phyloP scores from a whole-genome alignment of 2,329 filamentous ascomycete genomes.

The Fusarium metavorans region DNA sequence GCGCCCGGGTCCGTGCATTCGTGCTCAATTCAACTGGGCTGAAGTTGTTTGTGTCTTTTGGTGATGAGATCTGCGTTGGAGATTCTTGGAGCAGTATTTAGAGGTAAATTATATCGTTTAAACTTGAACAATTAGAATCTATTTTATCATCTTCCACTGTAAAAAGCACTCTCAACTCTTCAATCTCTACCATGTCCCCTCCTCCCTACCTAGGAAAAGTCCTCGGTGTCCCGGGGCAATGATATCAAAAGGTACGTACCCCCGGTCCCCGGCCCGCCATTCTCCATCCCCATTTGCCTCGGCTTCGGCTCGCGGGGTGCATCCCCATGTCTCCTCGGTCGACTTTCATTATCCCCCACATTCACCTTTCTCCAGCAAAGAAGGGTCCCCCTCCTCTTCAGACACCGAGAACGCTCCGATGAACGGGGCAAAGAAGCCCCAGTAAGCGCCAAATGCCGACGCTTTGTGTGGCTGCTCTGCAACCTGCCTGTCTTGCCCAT shows the following conservation, averaged over 20 bases:
- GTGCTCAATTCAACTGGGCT: not conserved
- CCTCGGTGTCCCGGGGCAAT: slow-evolving; percentile 37
- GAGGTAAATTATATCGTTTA: not conserved
- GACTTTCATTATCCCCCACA: slow-evolving; percentile 24
- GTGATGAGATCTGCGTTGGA: not conserved
- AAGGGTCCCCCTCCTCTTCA: not conserved
- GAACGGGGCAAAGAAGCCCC: not conserved
- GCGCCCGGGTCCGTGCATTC: slow-evolving; percentile 11
- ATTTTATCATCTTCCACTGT: not conserved
- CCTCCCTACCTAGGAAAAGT: not conserved
- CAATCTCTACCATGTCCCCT: not conserved
- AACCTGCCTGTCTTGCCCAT: not conserved
- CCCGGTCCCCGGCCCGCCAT: slow-evolving; percentile 37
- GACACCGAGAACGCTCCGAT: slow-evolving; percentile 11
- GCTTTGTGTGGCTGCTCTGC: not conserved
- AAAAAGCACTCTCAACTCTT: not conserved
- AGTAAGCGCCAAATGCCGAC: not conserved
- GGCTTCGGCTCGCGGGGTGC: slow-evolving; percentile 44
- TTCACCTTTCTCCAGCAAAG: not conserved
- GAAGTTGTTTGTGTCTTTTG: not conserved
- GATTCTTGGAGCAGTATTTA: not conserved
- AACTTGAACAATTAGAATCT: not conserved
- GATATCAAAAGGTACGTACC: slow-evolving; percentile 24
- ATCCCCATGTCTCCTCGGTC: slow-evolving; percentile 12
- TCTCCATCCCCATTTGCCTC: slow-evolving; percentile 34